These are phyloP conservation scores for Alternaria novae-zelandiae DNA, from an alignment of 2,329 filamentous ascomycete species.

Conservation along the genomic window DNA sequence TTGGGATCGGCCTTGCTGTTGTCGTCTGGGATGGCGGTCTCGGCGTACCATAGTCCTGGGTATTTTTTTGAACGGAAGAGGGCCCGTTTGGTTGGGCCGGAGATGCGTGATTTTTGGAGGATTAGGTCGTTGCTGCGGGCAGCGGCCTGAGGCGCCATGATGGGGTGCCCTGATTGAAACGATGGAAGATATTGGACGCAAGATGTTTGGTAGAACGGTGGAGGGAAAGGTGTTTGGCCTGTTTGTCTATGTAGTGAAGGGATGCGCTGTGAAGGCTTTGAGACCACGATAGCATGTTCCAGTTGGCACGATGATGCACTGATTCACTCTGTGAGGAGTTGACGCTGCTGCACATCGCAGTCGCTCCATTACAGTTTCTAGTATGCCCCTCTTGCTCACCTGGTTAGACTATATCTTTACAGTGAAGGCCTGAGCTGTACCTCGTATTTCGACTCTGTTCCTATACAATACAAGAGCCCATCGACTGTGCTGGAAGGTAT, in stretches of 20 bases:
- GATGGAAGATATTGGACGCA: not conserved
- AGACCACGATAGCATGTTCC: conserved; percentile 6
- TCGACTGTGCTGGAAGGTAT: not conserved
- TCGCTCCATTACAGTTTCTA: not conserved
- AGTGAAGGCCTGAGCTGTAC: not conserved
- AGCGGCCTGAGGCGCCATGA: not conserved
- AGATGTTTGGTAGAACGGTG: not conserved
- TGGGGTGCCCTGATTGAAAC: not conserved
- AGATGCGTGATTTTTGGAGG: not conserved
- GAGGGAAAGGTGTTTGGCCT: not conserved
- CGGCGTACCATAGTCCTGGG: not conserved
- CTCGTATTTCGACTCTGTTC: not conserved
- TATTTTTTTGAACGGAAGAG: not conserved
- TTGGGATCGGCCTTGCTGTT: not conserved
- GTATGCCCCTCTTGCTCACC: not conserved
- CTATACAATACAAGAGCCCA: not conserved
- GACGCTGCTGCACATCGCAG: not conserved
- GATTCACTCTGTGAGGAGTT: not conserved
- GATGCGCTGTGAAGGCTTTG: not conserved
- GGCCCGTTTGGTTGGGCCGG: not conserved
- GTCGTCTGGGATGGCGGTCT: not conserved
- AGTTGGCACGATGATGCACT: not conserved
- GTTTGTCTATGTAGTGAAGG: not conserved
- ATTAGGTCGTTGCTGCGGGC: not conserved
- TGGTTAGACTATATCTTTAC: not conserved